These are phyloP conservation scores for Vicia faba DNA, from an alignment of 306 rosid species.

Conservation along the genomic window DNA sequence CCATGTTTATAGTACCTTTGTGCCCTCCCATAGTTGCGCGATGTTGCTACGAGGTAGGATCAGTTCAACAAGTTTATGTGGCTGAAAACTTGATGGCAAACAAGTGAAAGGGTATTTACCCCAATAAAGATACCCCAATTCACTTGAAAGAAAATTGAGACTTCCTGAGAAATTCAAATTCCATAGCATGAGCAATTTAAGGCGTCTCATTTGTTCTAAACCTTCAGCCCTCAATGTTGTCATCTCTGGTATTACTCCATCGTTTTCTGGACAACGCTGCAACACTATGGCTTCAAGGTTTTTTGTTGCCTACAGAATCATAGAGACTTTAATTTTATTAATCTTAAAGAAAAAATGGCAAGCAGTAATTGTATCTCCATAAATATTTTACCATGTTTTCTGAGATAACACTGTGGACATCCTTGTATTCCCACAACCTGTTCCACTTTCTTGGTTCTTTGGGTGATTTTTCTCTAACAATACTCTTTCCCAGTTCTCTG, in stretches of 20 bases:
- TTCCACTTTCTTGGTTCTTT: slow-evolving; percentile 36
- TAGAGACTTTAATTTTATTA: not conserved
- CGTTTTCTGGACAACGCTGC: rapidly evolving
- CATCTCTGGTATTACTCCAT: not conserved
- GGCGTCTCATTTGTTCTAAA: slow-evolving; percentile 5
- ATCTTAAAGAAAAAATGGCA: not conserved
- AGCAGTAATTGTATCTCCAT: not conserved
- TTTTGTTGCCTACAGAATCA: not conserved
- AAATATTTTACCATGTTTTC: not conserved
- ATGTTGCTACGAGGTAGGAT: not conserved
- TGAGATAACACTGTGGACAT: not conserved
- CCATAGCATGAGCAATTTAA: not conserved
- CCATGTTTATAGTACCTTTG: slow-evolving; percentile 10
- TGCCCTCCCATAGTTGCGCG: slow-evolving; percentile 24
- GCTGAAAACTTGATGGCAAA: slow-evolving; percentile 32
- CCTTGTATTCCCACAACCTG: slow-evolving; percentile 17
- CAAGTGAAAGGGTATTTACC: not conserved
- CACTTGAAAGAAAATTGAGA: slow-evolving; percentile 10
- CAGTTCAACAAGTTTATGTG: slow-evolving; percentile 9
- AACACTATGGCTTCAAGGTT: slow-evolving; percentile 6
- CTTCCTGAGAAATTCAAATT: not conserved
- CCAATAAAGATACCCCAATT: not conserved
- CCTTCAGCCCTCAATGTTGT: not conserved
- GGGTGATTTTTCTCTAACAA: slow-evolving; percentile 33
- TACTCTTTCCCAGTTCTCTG: slow-evolving; percentile 16